Percentiles rank a stretch among this genome's conserved stretches.
phyloP scores from a whole-genome alignment of 2,329 filamentous ascomycete genomes.

The Aspergillus fumigatiaffinis region DNA sequence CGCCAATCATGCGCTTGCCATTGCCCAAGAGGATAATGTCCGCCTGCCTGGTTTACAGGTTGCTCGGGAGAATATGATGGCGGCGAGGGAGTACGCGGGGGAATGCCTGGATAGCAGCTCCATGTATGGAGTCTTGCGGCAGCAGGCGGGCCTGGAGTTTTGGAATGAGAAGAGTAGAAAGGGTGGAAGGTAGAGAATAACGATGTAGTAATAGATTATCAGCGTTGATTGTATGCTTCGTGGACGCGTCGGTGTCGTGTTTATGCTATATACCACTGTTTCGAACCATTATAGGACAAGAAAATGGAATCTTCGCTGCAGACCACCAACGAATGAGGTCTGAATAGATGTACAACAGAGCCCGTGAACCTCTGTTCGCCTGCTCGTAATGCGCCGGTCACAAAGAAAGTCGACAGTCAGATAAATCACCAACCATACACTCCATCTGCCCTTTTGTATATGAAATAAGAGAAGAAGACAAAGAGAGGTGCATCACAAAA shows the following conservation, averaged over 20 bases:
- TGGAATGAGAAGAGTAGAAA: conserved; percentile 38
- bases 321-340: background rate
- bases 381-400: background rate
- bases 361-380: no score
- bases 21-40: conserved; percentile 29
- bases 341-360: background rate
- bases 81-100: conserved; percentile 33
- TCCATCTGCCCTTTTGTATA: background rate
- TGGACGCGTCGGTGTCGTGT: background rate
- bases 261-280: background rate
- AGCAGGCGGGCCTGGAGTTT: conserved; percentile 34
- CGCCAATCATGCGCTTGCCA: conserved; percentile 31
- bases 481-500: background rate
- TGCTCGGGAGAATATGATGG: conserved; percentile 34
- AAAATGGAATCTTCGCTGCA: background rate
- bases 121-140: conserved; percentile 36
- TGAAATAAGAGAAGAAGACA: background rate
- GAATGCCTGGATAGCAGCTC: conserved; percentile 38
- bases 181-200: conserved; percentile 5
- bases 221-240: background rate
- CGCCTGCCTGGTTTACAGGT: conserved; percentile 31
- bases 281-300: background rate
- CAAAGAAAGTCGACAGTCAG: background rate
- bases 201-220: background rate
- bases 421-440: background rate